Evolutionary conservation across 1,284 basidiomycete species (phyloP), one percentile per base, ranked within the genome.

Genomic region (Heterobasidion occidentale): DNA sequence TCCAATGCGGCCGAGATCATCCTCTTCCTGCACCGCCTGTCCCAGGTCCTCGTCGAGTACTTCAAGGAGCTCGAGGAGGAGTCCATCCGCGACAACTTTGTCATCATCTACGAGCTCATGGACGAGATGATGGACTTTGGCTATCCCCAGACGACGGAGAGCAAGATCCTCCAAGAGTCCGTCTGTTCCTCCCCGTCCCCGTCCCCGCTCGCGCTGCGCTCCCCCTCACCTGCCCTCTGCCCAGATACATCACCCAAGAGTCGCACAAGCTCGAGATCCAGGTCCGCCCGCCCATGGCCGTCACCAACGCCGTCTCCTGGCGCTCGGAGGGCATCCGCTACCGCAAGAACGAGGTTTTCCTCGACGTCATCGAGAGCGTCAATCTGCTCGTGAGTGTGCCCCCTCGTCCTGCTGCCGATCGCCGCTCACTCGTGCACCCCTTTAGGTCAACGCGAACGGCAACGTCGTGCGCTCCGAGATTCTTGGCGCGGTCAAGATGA

Each of bases 71-170:
- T 99, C 17, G 97, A 99, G 71, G 97, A 99, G 67, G 97, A 99
- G 75, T 96, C 92, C 44, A 98, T 99, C 70, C 82, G 96, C 15
- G 97, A 99, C 74, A 99, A 99, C 72, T 98, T 98, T 70, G 94
- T 97, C 54, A 95, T 97, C 70, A 96, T 98, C 55, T 97, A 95
- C 70, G 94, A 97, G 70, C 83, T 99, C 53, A 81, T 99, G 75
- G 97, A 99, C 68, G 96, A 99, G 78, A 98, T 99, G 94, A 98
- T 99, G 95, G 96, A 99, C 76, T 99, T 98, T 75, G 97, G 97
- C 12, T 98, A 93, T 70, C 96, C 96, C 0, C 97, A 99, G 72
- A 99, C 97, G 34, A 99, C 97, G 20, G 97, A 99, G 77, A 94
- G 90, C 79, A 99, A 99, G 79, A 99, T 99, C 65, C 73, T 99